phyloP scores from a whole-genome alignment of 129 eudicot species.

The Saposhnikovia divaricata region DNA sequence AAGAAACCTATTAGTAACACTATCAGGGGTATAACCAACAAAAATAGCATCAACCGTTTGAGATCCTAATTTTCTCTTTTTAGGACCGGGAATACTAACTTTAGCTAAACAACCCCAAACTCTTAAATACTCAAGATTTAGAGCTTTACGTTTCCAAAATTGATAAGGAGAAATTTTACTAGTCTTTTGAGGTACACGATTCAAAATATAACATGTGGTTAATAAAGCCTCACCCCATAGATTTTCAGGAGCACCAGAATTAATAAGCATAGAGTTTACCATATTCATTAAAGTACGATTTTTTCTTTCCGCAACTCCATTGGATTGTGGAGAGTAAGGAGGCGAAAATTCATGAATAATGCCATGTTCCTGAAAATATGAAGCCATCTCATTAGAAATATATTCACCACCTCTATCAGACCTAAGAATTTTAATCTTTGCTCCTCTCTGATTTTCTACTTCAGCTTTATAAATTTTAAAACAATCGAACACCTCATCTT shows the following conservation, averaged over 20 bases:
- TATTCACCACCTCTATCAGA: not conserved
- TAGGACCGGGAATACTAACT: too few relatives aligned
- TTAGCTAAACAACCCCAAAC: too few relatives aligned
- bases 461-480: not conserved
- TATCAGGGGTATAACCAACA: slow-evolving; percentile 5
- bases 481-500: not conserved
- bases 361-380: not conserved
- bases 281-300: not conserved
- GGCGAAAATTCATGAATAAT: slow-evolving; percentile 8
- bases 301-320: slow-evolving; percentile 12
- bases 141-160: too few relatives aligned
- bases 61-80: too few relatives aligned
- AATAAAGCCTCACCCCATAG: too few relatives aligned
- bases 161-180: too few relatives aligned
- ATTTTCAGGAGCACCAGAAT: too few relatives aligned
- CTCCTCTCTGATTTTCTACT: not conserved
- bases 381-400: not conserved
- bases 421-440: not conserved
- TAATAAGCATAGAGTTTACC: too few relatives aligned
- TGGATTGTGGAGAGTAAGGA: slow-evolving; percentile 10
- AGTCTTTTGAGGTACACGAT: too few relatives aligned
- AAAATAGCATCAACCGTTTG: not conserved
- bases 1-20: not conserved
- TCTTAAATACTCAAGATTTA: too few relatives aligned
- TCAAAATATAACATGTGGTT: too few relatives aligned